Evolutionary conservation across 2,329 filamentous ascomycete species (phyloP).

Genomic region (Xylariomycetidae sp.): DNA sequence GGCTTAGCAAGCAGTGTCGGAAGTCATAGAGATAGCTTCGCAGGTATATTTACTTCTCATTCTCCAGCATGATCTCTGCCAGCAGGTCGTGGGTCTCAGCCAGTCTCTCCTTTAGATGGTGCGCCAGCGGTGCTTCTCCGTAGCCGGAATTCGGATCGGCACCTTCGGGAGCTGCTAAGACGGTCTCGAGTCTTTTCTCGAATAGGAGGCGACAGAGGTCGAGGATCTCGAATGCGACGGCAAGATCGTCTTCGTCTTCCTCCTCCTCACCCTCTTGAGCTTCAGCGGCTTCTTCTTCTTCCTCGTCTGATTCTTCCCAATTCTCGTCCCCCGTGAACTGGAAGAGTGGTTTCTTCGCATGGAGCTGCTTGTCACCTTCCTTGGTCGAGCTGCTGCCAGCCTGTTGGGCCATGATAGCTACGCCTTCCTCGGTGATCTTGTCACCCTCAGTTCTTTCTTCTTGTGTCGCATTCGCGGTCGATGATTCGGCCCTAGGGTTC

Average conservation of each 20-base stretch:
- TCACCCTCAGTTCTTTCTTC: conserved; percentile 36
- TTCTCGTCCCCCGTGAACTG: conserved; percentile 94
- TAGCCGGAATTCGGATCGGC: conserved; percentile 38
- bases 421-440: conserved; percentile 42
- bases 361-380: conserved; percentile 28
- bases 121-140: conserved; percentile 36
- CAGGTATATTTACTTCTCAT: conserved; percentile 59
- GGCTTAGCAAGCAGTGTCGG: neutral
- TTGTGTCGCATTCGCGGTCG: conserved; percentile 30
- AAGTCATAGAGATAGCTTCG: conserved; percentile 4
- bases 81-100: conserved; percentile 92
- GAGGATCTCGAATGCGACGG: conserved; percentile 78
- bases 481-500: conserved; percentile 35
- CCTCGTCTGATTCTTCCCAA: conserved; percentile 77
- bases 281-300: conserved; percentile 53
- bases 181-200: conserved; percentile 45
- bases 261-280: conserved; percentile 28
- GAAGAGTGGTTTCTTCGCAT: conserved; percentile 72
- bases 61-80: conserved; percentile 94
- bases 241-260: conserved; percentile 68
- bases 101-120: conserved; percentile 75
- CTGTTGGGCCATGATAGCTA: conserved; percentile 38
- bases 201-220: conserved; percentile 70
- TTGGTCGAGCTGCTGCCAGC: conserved; percentile 35
- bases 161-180: conserved; percentile 31